These are phyloP conservation scores for Epichloe baconii DNA, from an alignment of 2,329 filamentous ascomycete genomes.

Conservation along the genomic window DNA sequence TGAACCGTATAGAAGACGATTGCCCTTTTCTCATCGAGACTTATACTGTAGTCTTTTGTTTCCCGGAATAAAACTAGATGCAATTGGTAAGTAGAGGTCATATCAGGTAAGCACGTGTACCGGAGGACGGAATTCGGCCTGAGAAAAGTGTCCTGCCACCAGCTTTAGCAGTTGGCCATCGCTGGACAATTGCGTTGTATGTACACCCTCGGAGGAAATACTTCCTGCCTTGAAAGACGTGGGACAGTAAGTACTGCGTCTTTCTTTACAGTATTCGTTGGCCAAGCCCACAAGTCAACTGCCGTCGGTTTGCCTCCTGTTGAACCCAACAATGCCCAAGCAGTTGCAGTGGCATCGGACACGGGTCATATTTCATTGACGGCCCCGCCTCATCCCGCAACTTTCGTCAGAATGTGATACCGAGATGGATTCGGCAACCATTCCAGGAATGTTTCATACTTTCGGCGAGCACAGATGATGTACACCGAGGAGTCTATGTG, in stretches of 20 bases:
- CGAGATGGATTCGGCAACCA: not conserved
- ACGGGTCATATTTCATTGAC: conserved; percentile 1
- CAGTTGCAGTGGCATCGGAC: conserved; percentile 1
- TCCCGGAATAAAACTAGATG: not conserved
- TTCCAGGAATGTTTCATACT: conserved; percentile 1
- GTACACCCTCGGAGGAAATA: not conserved
- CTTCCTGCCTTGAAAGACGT: not conserved
- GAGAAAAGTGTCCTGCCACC: not conserved
- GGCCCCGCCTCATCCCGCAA: conserved; percentile 4
- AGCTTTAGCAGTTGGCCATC: not conserved
- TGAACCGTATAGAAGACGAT: not conserved
- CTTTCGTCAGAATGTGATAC: conserved; percentile 4
- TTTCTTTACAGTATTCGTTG: not conserved
- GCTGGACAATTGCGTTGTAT: conserved; percentile 2
- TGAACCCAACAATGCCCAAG: conserved; percentile 4
- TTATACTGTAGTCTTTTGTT: not conserved
- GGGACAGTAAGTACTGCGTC: conserved; percentile 1
- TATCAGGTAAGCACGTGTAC: not conserved
- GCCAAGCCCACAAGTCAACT: conserved; percentile 1
- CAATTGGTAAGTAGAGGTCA: not conserved
- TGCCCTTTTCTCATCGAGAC: not conserved
- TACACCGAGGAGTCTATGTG: not conserved
- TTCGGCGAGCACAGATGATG: not conserved
- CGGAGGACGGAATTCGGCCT: not conserved
- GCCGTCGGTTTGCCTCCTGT: conserved; percentile 5